phyloP scores from a whole-genome alignment of 2,329 filamentous ascomycete species.

The Neonectria sp. region DNA sequence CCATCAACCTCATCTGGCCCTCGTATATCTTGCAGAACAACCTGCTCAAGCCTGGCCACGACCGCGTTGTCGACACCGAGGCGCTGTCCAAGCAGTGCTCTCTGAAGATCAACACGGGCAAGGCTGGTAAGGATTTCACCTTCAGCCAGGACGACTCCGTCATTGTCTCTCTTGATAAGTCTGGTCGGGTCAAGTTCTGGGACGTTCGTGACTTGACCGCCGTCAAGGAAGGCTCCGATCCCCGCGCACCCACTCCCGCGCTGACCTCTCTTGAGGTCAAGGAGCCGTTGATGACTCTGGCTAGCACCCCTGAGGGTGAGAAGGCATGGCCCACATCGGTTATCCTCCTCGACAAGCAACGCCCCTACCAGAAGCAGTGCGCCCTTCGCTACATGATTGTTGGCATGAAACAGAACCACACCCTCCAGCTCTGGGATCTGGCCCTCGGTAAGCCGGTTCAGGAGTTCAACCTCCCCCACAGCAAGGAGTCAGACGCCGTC shows the following conservation, averaged over 20 bases:
- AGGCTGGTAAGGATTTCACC: constrained; percentile 97
- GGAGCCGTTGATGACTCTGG: constrained; percentile 87
- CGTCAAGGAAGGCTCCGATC: constrained; percentile 65
- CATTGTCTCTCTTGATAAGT: constrained; percentile 96
- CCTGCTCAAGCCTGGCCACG: constrained; percentile 74
- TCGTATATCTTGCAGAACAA: constrained; percentile 74
- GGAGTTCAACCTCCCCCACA: constrained; percentile 95
- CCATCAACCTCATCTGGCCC: constrained; percentile 90
- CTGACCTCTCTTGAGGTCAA: constrained; percentile 81
- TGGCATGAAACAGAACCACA: constrained; percentile 99
- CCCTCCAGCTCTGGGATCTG: constrained; percentile 97
- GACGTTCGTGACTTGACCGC: constrained; percentile 86
- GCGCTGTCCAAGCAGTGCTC: constrained; percentile 89
- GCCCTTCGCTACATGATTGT: constrained; percentile 96
- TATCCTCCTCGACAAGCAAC: constrained; percentile 94
- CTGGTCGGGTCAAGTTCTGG: constrained; percentile 97
- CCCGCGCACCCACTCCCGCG: constrained; percentile 66
- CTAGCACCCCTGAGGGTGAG: constrained; percentile 87
- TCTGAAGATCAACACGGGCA: constrained; percentile 95
- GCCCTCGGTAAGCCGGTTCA: constrained; percentile 95
- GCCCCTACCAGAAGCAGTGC: constrained; percentile 90
- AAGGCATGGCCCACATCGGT: constrained; percentile 98
- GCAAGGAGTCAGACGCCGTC: constrained; percentile 96
- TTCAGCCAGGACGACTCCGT: constrained; percentile 98
- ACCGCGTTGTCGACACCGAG: constrained; percentile 86